Evolutionary conservation across 441 rosid genomes (phyloP), one percentile per base, ranked within the genome.

Genomic region (Populus tomentosa): DNA sequence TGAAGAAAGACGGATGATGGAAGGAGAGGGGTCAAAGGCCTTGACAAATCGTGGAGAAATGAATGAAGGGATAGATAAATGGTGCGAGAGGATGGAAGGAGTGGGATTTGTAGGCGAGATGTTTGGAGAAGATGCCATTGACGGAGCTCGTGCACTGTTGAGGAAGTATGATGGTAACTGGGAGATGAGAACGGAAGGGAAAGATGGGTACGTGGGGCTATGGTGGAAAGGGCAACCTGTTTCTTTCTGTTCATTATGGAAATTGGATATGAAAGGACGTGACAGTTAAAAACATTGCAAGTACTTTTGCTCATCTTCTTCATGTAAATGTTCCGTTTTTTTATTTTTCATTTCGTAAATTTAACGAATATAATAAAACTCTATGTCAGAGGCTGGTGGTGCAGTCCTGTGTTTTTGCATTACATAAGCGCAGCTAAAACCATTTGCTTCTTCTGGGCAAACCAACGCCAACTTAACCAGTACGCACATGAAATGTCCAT

Each of bases 201-300:
- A 78, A 82, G 90, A 89, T 68, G 84, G 87, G 38, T 88, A 86
- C 32, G 79, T 89, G 30, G 88, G 92, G 6, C 81, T 91, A 69
- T 77, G 86, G 87, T 92, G 96, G 98, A 94, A 87, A 87, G 92
- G 91, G 79, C 91, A 92, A 70, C 84, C 92, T 64, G 94, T 92
- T 74, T 92, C 96, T 21, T 94, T 94, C 78, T 89, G 91, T 79
- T 92, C 98, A 13, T 63, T 91, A 80, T 92, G 96, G 98, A 91
- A 82, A 79, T 67, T 79, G 69, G 81, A 73, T 32, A 67, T 7
- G 4, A 77, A 79, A 72, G 74, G 77, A 75, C 63, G 63, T 80
- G 72, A 30, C 32, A 61, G 80, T 75, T 81, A 23, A 74, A 20
- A 42, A 3, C 42, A 23, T 53, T 75, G 16, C 26, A 16, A 35